Percentiles rank a stretch among this genome's conserved stretches.
phyloP scores from a whole-genome alignment of 2,329 filamentous ascomycete species.

The Thelonectria discophora region DNA sequence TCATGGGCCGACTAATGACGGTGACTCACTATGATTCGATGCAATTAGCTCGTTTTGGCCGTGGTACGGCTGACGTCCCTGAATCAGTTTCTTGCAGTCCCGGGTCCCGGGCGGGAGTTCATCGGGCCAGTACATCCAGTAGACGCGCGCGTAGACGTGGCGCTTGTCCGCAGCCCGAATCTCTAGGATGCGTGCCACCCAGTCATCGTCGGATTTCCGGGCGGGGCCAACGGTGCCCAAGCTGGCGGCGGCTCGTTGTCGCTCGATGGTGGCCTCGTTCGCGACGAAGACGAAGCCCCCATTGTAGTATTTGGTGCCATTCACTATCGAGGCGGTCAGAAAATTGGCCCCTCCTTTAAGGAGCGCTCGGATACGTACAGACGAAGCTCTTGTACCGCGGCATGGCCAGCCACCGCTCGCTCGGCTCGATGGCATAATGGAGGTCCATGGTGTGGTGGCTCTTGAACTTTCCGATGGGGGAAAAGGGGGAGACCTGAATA shows the following conservation, averaged over 20 bases:
- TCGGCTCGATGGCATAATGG: slow-evolving; percentile 62
- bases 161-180: slow-evolving; percentile 75
- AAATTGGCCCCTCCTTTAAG: slow-evolving; percentile 27
- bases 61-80: slow-evolving; percentile 71
- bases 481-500: slow-evolving; percentile 63
- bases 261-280: slow-evolving; percentile 65
- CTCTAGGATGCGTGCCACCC: slow-evolving; percentile 81
- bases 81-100: slow-evolving; percentile 59
- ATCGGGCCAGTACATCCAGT: slow-evolving; percentile 81
- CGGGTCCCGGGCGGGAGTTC: slow-evolving; percentile 68
- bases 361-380: slow-evolving; percentile 53
- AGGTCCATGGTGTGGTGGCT: slow-evolving; percentile 63
- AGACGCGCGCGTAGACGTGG: slow-evolving; percentile 80
- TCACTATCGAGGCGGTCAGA: slow-evolving; percentile 52
- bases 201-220: slow-evolving; percentile 60
- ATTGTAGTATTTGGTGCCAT: slow-evolving; percentile 65
- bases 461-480: slow-evolving; percentile 64
- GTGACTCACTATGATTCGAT: slow-evolving; percentile 71
- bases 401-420: slow-evolving; percentile 65
- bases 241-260: slow-evolving; percentile 56
- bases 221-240: slow-evolving; percentile 40
- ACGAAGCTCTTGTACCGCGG: slow-evolving; percentile 70
- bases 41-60: slow-evolving; percentile 74
- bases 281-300: slow-evolving; percentile 68
- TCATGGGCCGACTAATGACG: background rate